phyloP scores from a whole-genome alignment of 148 eudicot genomes.

The Rhododendron griersonianum region DNA sequence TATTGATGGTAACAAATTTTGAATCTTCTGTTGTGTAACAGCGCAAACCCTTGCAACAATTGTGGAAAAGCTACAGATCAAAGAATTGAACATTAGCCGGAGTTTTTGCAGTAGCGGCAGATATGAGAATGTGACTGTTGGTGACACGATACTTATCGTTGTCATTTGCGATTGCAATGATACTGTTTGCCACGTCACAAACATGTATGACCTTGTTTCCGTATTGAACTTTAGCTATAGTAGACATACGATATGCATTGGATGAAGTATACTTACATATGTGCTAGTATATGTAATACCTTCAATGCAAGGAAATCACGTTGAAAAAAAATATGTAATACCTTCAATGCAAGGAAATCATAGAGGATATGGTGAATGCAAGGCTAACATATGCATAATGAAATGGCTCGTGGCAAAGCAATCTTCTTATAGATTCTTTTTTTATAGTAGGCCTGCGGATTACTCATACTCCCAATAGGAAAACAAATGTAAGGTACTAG shows the following conservation, averaged over 20 bases:
- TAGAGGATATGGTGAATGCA: neutral
- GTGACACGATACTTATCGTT: constrained; percentile 14
- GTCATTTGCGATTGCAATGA: constrained; percentile 46
- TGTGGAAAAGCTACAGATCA: constrained; percentile 31
- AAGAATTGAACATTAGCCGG: constrained; percentile 29
- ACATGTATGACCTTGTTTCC: constrained; percentile 36
- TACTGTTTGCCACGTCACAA: constrained; percentile 52
- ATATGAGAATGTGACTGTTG: constrained; percentile 17
- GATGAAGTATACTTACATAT: neutral
- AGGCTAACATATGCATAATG: neutral
- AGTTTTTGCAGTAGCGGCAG: constrained; percentile 42
- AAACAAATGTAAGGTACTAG: neutral
- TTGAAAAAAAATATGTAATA: neutral
- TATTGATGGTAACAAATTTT: neutral
- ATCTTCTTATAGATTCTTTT: neutral
- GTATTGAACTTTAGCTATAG: neutral
- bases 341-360: neutral
- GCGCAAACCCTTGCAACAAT: constrained; percentile 43
- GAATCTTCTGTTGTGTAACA: constrained; percentile 16
- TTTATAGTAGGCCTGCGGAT: neutral
- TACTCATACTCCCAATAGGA: neutral
- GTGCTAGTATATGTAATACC: neutral
- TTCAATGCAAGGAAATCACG: neutral
- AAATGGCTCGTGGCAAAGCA: neutral
- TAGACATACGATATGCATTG: neutral